Conservation (phyloP, 2,329 filamentous ascomycete species). For the Ophiosphaerella narmari region DNA sequence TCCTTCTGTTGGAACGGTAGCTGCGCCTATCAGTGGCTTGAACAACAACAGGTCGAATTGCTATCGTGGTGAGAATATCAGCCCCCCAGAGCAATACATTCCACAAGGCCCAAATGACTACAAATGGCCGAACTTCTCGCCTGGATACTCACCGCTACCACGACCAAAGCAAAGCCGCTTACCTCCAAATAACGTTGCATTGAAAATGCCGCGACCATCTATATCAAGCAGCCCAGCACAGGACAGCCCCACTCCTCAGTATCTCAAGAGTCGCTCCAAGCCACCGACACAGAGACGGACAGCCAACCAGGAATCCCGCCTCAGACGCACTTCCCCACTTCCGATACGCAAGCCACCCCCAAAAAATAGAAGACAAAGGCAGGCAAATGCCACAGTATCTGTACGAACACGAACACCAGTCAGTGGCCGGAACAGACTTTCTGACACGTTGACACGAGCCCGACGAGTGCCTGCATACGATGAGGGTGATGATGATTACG, state of each 20-base stretch:
- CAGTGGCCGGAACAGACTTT: not conserved
- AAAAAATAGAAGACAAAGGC: not conserved
- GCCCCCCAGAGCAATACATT: not conserved
- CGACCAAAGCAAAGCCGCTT: slow-evolving; percentile 1
- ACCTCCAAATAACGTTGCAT: not conserved
- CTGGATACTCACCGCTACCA: not conserved
- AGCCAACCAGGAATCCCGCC: not conserved
- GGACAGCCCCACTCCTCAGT: not conserved
- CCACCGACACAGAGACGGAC: not conserved
- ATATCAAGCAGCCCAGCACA: not conserved
- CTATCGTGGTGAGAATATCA: not conserved
- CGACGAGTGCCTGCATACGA: not conserved
- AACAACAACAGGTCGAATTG: not conserved
- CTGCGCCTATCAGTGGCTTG: too few species aligned
- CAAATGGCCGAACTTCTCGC: not conserved
- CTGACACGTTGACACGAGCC: not conserved
- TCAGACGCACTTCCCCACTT: not conserved
- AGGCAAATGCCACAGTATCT: not conserved
- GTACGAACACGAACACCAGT: not conserved
- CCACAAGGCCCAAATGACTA: not conserved
- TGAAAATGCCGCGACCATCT: slow-evolving; percentile 1
- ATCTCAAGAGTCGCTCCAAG: not conserved
- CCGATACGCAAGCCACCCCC: not conserved
- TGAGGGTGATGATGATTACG: not conserved
- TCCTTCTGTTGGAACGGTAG: too few species aligned